Conservation (phyloP, 371 early-diverging fungal species). For the Syncephalastrum monosporum region DNA sequence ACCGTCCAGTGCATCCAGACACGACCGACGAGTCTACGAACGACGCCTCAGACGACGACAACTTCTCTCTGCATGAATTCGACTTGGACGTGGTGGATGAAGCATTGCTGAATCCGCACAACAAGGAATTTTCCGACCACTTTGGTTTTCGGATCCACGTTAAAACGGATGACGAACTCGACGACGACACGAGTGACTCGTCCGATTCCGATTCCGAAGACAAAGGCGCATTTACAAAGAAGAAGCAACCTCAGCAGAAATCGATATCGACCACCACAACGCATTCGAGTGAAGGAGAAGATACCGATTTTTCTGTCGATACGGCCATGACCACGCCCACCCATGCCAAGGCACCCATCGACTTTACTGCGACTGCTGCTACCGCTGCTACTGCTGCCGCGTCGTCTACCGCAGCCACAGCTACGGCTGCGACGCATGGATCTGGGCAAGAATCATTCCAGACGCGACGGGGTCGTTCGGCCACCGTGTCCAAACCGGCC, state of each 20-base stretch:
- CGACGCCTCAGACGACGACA: conserved; percentile 7
- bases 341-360: conserved; percentile 8
- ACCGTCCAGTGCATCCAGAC: too few relatives aligned
- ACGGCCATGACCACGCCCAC: conserved; percentile 31
- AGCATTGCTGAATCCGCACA: conserved; percentile 34
- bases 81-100: conserved; percentile 49
- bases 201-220: conserved; percentile 1
- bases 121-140: conserved; percentile 37
- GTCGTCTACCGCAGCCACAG: not conserved
- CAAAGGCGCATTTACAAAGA: not conserved
- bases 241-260: conserved; percentile 4
- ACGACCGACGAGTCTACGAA: conserved; percentile 2
- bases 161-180: conserved; percentile 41
- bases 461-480: conserved; percentile 10
- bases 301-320: conserved; percentile 27
- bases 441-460: not conserved
- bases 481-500: conserved; percentile 4
- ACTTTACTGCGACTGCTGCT: not conserved
- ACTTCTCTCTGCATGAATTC: conserved; percentile 24
- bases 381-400: too few relatives aligned
- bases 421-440: not conserved
- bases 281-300: conserved; percentile 16
- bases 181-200: conserved; percentile 22
- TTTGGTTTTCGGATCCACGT: conserved; percentile 46
- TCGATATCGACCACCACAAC: conserved; percentile 8